A percentile compares a stretch with the other conserved stretches of the same genome.
phyloP scores from a whole-genome alignment of 73 alveolate species.

The Paramecium caudatum region DNA sequence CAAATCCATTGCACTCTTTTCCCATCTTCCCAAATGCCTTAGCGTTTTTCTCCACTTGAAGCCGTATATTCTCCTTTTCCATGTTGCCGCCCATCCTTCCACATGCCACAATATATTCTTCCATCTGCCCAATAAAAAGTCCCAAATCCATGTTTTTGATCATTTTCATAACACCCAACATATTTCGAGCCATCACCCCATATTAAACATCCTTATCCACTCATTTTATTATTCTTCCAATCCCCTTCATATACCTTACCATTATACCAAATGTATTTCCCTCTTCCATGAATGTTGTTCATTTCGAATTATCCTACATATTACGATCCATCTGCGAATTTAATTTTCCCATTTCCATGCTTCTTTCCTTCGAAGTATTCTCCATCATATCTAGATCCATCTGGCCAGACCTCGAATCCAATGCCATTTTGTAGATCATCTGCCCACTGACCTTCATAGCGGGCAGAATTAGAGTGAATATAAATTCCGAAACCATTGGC shows the following conservation, averaged over 20 bases:
- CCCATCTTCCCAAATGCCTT: slow-evolving; percentile 41
- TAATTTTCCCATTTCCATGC: slow-evolving; percentile 81
- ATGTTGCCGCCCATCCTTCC: slow-evolving; percentile 81
- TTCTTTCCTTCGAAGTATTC: slow-evolving; percentile 82
- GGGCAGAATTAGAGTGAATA: slow-evolving; percentile 74
- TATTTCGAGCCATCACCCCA: slow-evolving; percentile 98
- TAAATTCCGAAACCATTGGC: slow-evolving; percentile 77
- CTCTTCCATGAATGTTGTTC: slow-evolving; percentile 89
- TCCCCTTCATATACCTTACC: slow-evolving; percentile 82
- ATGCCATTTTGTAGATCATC: slow-evolving; percentile 79
- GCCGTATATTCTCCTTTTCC: slow-evolving; percentile 88
- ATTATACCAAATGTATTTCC: slow-evolving; percentile 91
- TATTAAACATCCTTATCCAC: slow-evolving; percentile 91
- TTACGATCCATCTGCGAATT: slow-evolving; percentile 78
- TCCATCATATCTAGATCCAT: slow-evolving; percentile 85
- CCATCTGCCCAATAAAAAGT: slow-evolving; percentile 94
- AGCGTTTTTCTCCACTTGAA: slow-evolving; percentile 72
- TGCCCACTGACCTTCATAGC: slow-evolving; percentile 79
- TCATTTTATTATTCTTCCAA: slow-evolving; percentile 80
- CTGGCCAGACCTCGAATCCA: slow-evolving; percentile 83
- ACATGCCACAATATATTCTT: slow-evolving; percentile 74
- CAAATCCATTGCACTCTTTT: slow-evolving; percentile 57
- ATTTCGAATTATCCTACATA: slow-evolving; percentile 80
- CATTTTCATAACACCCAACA: slow-evolving; percentile 94
- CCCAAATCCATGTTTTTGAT: slow-evolving; percentile 96